Conservation (phyloP, 1,284 basidiomycete genomes). For the Ustilago shanxiensis region DNA sequence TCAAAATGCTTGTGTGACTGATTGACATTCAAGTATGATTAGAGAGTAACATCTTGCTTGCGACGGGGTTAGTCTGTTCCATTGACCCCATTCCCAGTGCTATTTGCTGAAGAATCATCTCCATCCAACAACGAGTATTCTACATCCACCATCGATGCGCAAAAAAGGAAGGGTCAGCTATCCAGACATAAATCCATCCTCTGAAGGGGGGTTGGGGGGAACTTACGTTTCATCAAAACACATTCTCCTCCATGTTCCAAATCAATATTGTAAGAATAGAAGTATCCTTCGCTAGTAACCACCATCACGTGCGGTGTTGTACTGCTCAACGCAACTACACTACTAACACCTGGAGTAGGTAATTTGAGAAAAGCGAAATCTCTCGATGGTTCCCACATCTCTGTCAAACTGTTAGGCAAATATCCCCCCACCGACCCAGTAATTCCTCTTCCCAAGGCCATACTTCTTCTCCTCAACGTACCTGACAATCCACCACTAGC, state of each 20-base stretch:
- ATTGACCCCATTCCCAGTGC: not conserved
- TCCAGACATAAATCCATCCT: not conserved
- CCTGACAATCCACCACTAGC: slow-evolving; percentile 13
- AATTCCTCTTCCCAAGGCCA: slow-evolving; percentile 69
- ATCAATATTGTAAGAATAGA: slow-evolving; percentile 96
- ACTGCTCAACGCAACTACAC: slow-evolving; percentile 65
- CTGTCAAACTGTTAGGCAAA: slow-evolving; percentile 88
- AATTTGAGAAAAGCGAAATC: slow-evolving; percentile 94
- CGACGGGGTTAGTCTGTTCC: not conserved
- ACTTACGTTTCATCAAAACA: slow-evolving; percentile 81
- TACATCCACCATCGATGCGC: not conserved
- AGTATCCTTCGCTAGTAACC: slow-evolving; percentile 92
- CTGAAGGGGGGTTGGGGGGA: not conserved
- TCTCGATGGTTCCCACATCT: slow-evolving; percentile 95
- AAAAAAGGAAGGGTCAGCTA: too few species aligned
- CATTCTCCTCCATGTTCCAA: slow-evolving; percentile 97
- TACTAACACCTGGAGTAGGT: slow-evolving; percentile 78
- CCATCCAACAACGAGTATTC: slow-evolving; percentile 22
- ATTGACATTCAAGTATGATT: too few species aligned
- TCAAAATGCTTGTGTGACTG: too few species aligned
- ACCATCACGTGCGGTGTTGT: slow-evolving; percentile 98
- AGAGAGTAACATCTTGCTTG: too few species aligned
- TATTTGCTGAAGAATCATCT: not conserved
- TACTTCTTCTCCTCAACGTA: slow-evolving; percentile 75
- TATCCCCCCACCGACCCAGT: slow-evolving; percentile 83